Percentiles rank a stretch among this genome's conserved stretches.
Conservation (phyloP, 257 asterid species). For the Plantago elongata region DNA sequence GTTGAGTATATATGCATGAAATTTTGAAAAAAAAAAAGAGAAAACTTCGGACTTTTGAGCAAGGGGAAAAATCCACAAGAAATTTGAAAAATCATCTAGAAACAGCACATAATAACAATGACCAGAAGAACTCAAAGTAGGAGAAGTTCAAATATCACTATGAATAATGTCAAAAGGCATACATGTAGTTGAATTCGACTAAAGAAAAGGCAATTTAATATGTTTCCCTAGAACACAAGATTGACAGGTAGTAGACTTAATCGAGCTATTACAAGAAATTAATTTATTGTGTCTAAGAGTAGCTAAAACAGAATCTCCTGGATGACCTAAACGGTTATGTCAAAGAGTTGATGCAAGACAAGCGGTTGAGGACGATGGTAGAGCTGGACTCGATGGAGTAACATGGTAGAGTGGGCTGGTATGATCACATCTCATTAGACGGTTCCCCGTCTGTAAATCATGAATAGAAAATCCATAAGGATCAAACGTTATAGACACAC, state of each 20-base stretch:
- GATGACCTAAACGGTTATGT: neutral
- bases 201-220: neutral
- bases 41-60: neutral
- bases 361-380: neutral
- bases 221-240: neutral
- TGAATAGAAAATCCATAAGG: neutral
- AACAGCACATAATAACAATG: neutral
- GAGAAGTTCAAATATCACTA: neutral
- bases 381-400: neutral
- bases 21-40: neutral
- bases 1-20: neutral
- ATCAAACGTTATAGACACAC: neutral
- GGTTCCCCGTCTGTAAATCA: neutral
- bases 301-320: neutral
- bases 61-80: neutral
- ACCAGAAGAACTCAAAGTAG: neutral
- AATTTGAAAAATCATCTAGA: neutral
- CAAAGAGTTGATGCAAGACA: neutral
- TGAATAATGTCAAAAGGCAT: neutral
- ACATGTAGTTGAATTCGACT: neutral
- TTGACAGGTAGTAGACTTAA: neutral
- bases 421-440: conserved; percentile 3
- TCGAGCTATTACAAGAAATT: neutral
- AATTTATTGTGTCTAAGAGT: neutral
- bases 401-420: neutral